Evolutionary conservation across 257 asterid genomes (phyloP).

Genomic region (Rauvolfia tetraphylla): DNA sequence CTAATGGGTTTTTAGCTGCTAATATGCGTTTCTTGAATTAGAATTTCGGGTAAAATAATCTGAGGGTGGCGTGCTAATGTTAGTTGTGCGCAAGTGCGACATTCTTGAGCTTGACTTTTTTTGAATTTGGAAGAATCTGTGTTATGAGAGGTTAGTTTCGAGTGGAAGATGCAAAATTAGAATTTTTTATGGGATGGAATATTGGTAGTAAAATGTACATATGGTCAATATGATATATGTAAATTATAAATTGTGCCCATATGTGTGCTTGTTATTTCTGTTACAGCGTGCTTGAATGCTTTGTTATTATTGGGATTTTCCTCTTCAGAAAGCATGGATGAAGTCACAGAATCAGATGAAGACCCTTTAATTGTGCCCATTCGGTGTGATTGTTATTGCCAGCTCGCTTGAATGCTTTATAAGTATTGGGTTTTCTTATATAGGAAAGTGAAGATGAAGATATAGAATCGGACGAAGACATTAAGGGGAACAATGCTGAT

Average conservation of each 20-base stretch:
- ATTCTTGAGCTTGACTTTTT: background rate
- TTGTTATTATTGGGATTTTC: too few relatives aligned
- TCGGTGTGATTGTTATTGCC: background rate
- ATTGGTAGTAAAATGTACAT: background rate
- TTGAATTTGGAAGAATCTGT: background rate
- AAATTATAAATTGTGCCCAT: background rate
- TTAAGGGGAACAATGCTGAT: slow-evolving; percentile 19
- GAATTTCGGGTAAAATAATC: background rate
- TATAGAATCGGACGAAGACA: slow-evolving; percentile 66
- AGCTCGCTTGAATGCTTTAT: background rate
- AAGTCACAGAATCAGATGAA: slow-evolving; percentile 68
- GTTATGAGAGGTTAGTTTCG: background rate
- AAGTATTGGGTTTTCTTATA: background rate
- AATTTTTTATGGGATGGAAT: background rate
- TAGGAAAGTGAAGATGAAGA: slow-evolving; percentile 55
- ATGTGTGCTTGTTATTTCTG: background rate
- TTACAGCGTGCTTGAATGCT: too few relatives aligned
- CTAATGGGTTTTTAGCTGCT: background rate
- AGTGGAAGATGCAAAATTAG: background rate
- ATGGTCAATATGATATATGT: background rate
- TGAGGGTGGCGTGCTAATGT: background rate
- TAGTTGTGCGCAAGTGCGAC: background rate
- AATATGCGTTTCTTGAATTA: background rate
- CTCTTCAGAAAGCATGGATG: slow-evolving; percentile 42
- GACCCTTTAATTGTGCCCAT: background rate